Percentiles rank a stretch among this genome's conserved stretches.
These are phyloP conservation scores for Ustilaginoidea virens DNA, from an alignment of 2,329 filamentous ascomycete species.

Conservation along the genomic window DNA sequence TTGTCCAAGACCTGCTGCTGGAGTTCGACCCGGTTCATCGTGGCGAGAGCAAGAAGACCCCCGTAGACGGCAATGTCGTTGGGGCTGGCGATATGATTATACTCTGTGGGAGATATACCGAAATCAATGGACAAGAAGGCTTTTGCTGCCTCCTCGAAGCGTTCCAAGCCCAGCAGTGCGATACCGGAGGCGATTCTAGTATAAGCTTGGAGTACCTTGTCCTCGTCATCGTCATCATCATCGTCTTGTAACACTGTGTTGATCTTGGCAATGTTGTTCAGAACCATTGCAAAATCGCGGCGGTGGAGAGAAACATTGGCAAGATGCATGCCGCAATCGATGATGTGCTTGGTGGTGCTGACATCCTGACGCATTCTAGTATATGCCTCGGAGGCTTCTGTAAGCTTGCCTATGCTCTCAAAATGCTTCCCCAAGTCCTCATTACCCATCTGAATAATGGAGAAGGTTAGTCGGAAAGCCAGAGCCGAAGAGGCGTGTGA, in stretches of 20 bases:
- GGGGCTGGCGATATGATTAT: constrained; percentile 57
- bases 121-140: constrained; percentile 52
- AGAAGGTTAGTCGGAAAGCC: background rate
- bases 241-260: too few relatives aligned
- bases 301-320: constrained; percentile 63
- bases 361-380: constrained; percentile 82
- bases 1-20: constrained; percentile 68
- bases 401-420: constrained; percentile 61
- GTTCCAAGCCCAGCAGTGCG: constrained; percentile 29
- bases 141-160: constrained; percentile 48
- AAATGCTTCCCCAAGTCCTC: constrained; percentile 81
- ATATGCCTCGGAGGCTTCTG: constrained; percentile 61
- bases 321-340: constrained; percentile 67
- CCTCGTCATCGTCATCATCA: constrained; percentile 31
- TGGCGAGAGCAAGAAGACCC: constrained; percentile 75
- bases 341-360: constrained; percentile 66
- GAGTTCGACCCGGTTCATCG: constrained; percentile 67
- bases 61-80: constrained; percentile 92
- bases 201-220: constrained; percentile 29
- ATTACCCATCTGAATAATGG: constrained; percentile 60
- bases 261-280: constrained; percentile 48
- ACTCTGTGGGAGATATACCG: constrained; percentile 31
- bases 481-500: too few relatives aligned
- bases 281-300: constrained; percentile 58
- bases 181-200: constrained; percentile 36